phyloP scores from a whole-genome alignment of 2,329 filamentous ascomycete species.

The Neophaeococcomyces mojaviensis region DNA sequence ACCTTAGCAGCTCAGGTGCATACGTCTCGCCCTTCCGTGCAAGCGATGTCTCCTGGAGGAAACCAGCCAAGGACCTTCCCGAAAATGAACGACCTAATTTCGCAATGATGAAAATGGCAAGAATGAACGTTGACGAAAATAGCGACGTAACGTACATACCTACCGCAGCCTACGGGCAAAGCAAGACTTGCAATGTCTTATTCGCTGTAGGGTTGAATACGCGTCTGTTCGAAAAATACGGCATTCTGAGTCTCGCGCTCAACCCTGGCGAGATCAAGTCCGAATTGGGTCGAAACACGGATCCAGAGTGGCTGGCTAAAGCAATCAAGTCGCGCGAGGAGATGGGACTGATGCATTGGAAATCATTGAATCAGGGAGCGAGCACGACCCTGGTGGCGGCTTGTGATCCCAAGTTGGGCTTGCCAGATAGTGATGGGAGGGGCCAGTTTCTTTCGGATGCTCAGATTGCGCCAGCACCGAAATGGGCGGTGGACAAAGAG shows the following conservation, averaged over 20 bases:
- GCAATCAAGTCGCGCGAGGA: slow-evolving; percentile 29
- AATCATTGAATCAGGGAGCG: slow-evolving; percentile 28
- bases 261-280: slow-evolving; percentile 31
- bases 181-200: slow-evolving; percentile 41
- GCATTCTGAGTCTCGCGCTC: slow-evolving; percentile 33
- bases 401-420: slow-evolving; percentile 33
- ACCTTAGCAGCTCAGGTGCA: slow-evolving; percentile 40
- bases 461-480: slow-evolving; percentile 25
- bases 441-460: slow-evolving; percentile 31
- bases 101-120: slow-evolving; percentile 8
- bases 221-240: slow-evolving; percentile 17
- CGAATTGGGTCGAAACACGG: slow-evolving; percentile 14
- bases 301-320: slow-evolving; percentile 12
- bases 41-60: slow-evolving; percentile 20
- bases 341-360: no score
- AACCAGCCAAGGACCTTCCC: no score
- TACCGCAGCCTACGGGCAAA: slow-evolving; percentile 40
- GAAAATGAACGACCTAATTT: slow-evolving; percentile 17
- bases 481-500: slow-evolving; percentile 25
- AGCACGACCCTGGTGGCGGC: slow-evolving; percentile 38
- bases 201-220: slow-evolving; percentile 34
- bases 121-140: no score
- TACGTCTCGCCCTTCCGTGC: slow-evolving; percentile 30
- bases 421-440: slow-evolving; percentile 16
- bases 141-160: slow-evolving; percentile 28